A percentile compares a stretch with the other conserved stretches of the same genome.
Conservation (phyloP, 345 rosid species). For the Alliaria petiolata region DNA sequence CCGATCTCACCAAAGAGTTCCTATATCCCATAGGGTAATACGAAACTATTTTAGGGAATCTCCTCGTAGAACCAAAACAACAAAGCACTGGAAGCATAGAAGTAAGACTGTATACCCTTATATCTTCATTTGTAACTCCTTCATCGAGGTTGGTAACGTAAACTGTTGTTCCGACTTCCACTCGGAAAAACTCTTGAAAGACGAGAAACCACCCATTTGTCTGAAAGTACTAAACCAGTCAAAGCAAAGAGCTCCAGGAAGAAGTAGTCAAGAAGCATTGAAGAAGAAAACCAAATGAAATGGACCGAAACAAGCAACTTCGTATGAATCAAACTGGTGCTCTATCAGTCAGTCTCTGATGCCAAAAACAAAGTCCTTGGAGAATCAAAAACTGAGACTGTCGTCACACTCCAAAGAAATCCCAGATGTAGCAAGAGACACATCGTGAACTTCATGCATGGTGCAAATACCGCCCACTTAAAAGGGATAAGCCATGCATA, state of each 20-base stretch:
- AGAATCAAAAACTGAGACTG: conserved; percentile 47
- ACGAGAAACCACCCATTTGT: conserved; percentile 26
- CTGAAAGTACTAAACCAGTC: conserved; percentile 27
- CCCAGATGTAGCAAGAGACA: conserved; percentile 41
- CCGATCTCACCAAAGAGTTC: conserved; percentile 93
- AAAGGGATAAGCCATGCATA: neutral
- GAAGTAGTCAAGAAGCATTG: conserved; percentile 37
- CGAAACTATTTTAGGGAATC: conserved; percentile 1
- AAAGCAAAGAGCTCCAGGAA: conserved; percentile 41
- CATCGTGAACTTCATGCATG: conserved; percentile 17
- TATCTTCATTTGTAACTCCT: conserved; percentile 89
- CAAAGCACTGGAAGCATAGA: conserved; percentile 20
- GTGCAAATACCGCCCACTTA: neutral
- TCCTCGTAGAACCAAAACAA: conserved; percentile 4
- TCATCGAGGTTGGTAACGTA: conserved; percentile 81
- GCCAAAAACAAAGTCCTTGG: conserved; percentile 38
- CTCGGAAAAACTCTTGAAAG: conserved; percentile 44
- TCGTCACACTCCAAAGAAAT: conserved; percentile 38
- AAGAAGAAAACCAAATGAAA: conserved; percentile 41
- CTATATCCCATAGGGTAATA: conserved; percentile 41
- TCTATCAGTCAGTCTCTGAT: conserved; percentile 47
- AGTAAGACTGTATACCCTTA: conserved; percentile 64
- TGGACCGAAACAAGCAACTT: conserved; percentile 34
- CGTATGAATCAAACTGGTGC: conserved; percentile 35
- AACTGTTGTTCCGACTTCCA: conserved; percentile 77